phyloP scores from a whole-genome alignment of 148 eudicot genomes.

The Spergularia marina region DNA sequence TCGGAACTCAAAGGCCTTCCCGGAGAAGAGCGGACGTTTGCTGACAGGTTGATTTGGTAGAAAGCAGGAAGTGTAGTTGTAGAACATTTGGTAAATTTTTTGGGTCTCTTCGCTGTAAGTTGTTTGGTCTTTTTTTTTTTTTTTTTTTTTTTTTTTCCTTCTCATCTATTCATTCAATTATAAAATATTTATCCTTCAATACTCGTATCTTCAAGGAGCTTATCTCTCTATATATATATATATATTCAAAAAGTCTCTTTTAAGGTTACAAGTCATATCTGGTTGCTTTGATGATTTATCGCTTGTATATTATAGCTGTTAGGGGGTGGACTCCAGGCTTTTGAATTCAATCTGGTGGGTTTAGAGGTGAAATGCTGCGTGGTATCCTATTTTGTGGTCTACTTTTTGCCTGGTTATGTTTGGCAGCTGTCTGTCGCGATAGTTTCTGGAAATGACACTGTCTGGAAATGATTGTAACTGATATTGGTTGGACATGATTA shows the following conservation, averaged over 20 bases:
- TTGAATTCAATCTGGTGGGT: too few species aligned
- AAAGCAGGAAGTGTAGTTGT: constrained; percentile 27
- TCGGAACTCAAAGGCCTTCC: constrained; percentile 22
- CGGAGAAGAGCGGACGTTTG: constrained; percentile 16
- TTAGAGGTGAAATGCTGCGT: too few species aligned
- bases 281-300: background rate
- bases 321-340: background rate
- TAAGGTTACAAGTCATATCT: background rate
- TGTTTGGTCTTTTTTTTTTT: constrained; percentile 14
- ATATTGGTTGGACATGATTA: too few species aligned
- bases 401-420: too few species aligned
- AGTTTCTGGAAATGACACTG: too few species aligned
- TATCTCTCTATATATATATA: constrained; percentile 22
- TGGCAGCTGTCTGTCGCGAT: too few species aligned
- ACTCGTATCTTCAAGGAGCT: constrained; percentile 25
- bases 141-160: background rate
- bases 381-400: too few species aligned
- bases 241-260: constrained; percentile 16
- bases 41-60: constrained; percentile 32
- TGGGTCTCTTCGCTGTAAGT: constrained; percentile 28
- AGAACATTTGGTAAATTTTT: constrained; percentile 29
- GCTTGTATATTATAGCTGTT: background rate
- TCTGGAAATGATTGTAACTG: too few species aligned
- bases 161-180: constrained; percentile 29
- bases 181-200: constrained; percentile 24